Evolutionary conservation across 495 filamentous ascomycete genomes (phyloP).

Genomic region (Aspergillus steynii): DNA sequence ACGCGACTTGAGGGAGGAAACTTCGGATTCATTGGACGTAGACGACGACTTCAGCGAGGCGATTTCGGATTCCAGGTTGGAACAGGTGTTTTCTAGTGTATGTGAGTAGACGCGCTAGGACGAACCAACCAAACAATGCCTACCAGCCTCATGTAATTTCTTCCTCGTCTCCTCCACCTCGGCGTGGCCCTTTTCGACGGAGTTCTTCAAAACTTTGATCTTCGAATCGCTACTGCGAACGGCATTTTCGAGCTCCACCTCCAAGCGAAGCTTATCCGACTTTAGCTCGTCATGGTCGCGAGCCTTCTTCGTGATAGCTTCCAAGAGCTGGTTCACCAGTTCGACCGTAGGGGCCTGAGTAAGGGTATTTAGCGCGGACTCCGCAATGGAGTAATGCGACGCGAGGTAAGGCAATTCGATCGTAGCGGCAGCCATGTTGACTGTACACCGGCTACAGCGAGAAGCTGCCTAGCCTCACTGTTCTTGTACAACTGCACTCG

Average conservation of each 20-base stretch:
- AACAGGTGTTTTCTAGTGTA: slow-evolving; percentile 58
- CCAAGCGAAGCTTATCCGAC: slow-evolving; percentile 79
- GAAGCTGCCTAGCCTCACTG: slow-evolving; percentile 18
- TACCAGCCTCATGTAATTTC: slow-evolving; percentile 82
- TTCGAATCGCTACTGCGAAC: slow-evolving; percentile 79
- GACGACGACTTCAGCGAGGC: slow-evolving; percentile 74
- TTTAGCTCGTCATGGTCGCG: slow-evolving; percentile 75
- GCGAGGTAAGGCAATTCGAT: slow-evolving; percentile 77
- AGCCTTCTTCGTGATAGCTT: slow-evolving; percentile 68
- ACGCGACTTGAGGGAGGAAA: slow-evolving; percentile 71
- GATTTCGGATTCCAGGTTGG: slow-evolving; percentile 78
- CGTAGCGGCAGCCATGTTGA: slow-evolving; percentile 71
- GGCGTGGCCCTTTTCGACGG: slow-evolving; percentile 76
- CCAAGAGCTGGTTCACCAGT: slow-evolving; percentile 68
- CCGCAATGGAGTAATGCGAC: slow-evolving; percentile 69
- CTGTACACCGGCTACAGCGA: slow-evolving; percentile 19
- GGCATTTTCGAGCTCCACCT: slow-evolving; percentile 91
- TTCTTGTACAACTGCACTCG: slow-evolving; percentile 13
- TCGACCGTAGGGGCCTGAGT: slow-evolving; percentile 74
- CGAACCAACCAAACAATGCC: slow-evolving; percentile 12
- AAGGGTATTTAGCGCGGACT: slow-evolving; percentile 63
- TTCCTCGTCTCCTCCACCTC: slow-evolving; percentile 75
- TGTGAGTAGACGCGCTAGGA: slow-evolving; percentile 20
- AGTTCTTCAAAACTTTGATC: slow-evolving; percentile 73
- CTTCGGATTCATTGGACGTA: slow-evolving; percentile 73